These are phyloP conservation scores for Canna indica DNA, from an alignment of 176 grass and related monocot genomes.

Conservation along the genomic window DNA sequence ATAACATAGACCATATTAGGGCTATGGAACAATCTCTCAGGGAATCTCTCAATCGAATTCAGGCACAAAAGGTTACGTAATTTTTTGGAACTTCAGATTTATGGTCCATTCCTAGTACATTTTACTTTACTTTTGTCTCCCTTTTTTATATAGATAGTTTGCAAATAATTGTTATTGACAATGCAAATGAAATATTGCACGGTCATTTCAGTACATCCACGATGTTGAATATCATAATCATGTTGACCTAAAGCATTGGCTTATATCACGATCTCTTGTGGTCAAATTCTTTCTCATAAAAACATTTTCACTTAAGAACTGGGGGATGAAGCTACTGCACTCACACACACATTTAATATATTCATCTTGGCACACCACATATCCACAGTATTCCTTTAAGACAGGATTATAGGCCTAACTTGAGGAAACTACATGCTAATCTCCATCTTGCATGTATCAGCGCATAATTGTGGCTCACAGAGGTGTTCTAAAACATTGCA, in stretches of 20 bases:
- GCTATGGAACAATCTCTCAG: conserved; percentile 71
- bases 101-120: background rate
- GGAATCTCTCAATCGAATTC: conserved; percentile 50
- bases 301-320: background rate
- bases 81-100: background rate
- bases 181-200: background rate
- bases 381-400: background rate
- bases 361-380: background rate
- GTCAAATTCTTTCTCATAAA: background rate
- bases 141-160: background rate
- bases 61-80: conserved; percentile 41
- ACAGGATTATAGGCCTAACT: no score
- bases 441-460: no score
- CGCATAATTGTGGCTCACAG: no score
- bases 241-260: background rate
- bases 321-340: no score
- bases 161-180: background rate
- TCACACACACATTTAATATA: background rate
- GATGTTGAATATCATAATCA: background rate
- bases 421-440: no score
- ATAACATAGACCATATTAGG: conserved; percentile 61
- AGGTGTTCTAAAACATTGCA: no score
- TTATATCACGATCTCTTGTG: background rate
- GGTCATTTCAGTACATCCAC: background rate
- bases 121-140: background rate